A percentile compares a stretch with the other conserved stretches of the same genome.
These are phyloP conservation scores for Cladosporium velox DNA, from an alignment of 2,329 filamentous ascomycete species.

Conservation along the genomic window DNA sequence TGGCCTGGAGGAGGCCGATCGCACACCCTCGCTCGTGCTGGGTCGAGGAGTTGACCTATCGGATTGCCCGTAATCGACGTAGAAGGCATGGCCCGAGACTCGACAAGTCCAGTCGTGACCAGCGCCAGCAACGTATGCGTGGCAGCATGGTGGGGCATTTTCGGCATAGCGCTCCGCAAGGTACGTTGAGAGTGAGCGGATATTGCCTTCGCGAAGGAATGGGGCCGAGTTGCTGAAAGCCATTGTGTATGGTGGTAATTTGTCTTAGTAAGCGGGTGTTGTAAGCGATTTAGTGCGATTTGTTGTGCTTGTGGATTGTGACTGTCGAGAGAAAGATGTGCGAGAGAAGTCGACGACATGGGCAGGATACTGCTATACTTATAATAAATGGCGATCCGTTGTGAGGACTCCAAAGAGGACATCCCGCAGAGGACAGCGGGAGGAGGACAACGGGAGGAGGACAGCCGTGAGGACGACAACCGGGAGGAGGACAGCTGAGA, in stretches of 20 bases:
- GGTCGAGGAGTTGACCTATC: background rate
- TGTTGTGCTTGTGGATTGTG: background rate
- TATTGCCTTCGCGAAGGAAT: background rate
- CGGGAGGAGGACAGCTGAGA: background rate
- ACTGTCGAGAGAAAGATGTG: background rate
- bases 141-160: background rate
- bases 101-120: background rate
- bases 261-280: slow-evolving; percentile 2
- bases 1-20: background rate
- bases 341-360: background rate
- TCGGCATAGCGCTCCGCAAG: background rate
- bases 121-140: background rate
- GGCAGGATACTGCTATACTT: background rate
- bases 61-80: background rate
- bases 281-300: background rate
- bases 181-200: background rate
- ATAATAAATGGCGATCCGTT: background rate
- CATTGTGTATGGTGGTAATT: background rate
- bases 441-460: background rate
- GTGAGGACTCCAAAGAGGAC: background rate
- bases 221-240: background rate
- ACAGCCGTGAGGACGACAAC: background rate
- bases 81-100: background rate
- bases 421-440: background rate
- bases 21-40: background rate